Evolutionary conservation across 2,329 filamentous ascomycete species (phyloP), one percentile per base, ranked within the genome.

Genomic region (Pseudogymnoascus sp.): DNA sequence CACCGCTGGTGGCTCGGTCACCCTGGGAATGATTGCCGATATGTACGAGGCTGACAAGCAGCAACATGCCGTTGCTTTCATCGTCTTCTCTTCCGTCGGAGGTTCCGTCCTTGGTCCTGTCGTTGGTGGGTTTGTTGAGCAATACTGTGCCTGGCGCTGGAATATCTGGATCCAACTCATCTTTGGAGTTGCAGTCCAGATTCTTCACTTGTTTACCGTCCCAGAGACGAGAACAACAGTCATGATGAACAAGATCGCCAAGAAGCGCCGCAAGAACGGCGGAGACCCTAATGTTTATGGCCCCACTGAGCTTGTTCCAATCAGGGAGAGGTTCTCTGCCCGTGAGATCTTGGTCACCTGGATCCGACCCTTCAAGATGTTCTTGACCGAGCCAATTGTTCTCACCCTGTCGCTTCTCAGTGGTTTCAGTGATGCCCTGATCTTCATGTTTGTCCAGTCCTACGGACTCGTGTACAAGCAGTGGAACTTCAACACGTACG

Each of bases 81-180:
- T 89, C 25, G 88, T 91, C 57, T 90, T 92, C 68, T 91, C 88
- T 0, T 91, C 88, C 0, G 89, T 92, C 14, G 88, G 85, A 22
- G 89, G 89, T 11, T 90, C 88, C 0, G 83, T 91, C 7, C 78
- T 92, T 1, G 89, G 89, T 0, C 89, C 89, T 8, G 86, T 92
- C 43, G 80, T 91, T n/a, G 89, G 89, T 66, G 89, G 88, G 1
- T 91, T 91, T 68, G 82, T 87, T 15, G 82, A 91, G 71, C 73
- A 82, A 33, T 84, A 83, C 66, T 77, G 89, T 0, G 70, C 75
- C 25, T 94, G 89, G 89, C 80, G 82, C 65, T 91, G 87, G 87
- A 84, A 80, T 60, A 91, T 93, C 71, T 94, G 90, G 90, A 88
- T 93, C 63, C 89, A 92, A 73, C 81, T 93, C 64, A 91, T 92